Evolutionary conservation across 2,329 filamentous ascomycete species (phyloP), one percentile per base, ranked within the genome.

Genomic region (Neofusicoccum kwambonambiense): DNA sequence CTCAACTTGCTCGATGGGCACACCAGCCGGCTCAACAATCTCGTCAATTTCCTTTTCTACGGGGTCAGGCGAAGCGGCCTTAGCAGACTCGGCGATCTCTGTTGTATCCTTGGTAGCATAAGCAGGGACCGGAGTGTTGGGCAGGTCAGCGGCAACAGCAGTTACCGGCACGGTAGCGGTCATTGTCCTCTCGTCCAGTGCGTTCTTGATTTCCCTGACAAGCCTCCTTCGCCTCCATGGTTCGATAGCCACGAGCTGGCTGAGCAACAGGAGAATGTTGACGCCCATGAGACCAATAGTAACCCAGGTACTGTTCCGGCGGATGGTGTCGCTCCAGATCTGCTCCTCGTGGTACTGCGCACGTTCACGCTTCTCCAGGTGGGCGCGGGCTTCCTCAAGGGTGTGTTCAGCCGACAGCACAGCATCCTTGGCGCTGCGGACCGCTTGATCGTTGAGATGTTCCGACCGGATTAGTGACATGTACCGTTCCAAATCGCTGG

Each of bases 271-370:
- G 67, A 98, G 76, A 37, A 98, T 91, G 75, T 99, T 99, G 73
- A 98, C 87, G 27, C 94, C 94, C 95, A 99, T 99, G 67, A 99
- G 81, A 0, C 94, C 95, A 88, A 96, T 98, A 0, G 95, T 99
- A 41, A 96, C 94, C 95, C 95, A 99, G 0, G 95, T 99, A 76
- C 91, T 95, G 83, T 97, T 97, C 69, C 95, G 85, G 41, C 95
- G 86, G 75, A 99, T 99, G 71, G 96, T 94, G 76, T 99, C 95
- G 74, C 92, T 96, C 95, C 95, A 99, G 64, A 99, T 96, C 81
- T 99, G 95, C 81, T 99, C 95, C 80, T 99, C 95, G 77, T 99
- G 95, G 78, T 99, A 99, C 67, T 96, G 87, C 67, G 90, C 90
- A 60, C 97, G 82, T 71, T 98, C 97, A 58, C 89, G 88, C 67